Evolutionary conservation across 192 early-diverging fungal genomes (phyloP), one percentile per base, ranked within the genome.

Genomic region (Spinellus fusiger): DNA sequence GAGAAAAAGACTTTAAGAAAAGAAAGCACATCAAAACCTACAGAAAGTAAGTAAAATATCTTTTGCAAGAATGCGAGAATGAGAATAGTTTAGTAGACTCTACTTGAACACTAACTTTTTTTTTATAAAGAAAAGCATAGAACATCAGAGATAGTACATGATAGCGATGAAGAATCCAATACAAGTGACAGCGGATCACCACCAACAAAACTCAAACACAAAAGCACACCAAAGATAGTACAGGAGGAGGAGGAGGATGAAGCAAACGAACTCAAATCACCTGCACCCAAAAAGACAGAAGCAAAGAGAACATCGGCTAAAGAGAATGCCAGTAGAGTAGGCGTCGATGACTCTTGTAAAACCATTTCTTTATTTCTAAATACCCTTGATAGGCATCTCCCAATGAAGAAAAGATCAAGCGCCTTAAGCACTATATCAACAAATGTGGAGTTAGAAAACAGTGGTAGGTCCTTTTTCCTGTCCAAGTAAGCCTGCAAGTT

Each of bases 361-460:
- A 5, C n/a, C 9, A 16, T 8, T 34, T 12, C 18, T 28, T 22
- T 34, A 4, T 55, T 16, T 34, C n/a, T 0, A 23, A 37, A 22
- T 22, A 37, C 3, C 16, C 33, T 15, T 22, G n/a, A 26, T 29
- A 26, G 33, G n/a, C 20, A 9, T 10, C 48, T 51, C 27, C 32
- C 22, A 22, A 49, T 1, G 59, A 61, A 10, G 33, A 52, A 27
- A 28, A 50, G 18, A 61, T 61, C 27, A 61, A 61, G 25, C 59
- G 59, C 1, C 31, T 61, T 8, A 28, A 49, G 8, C 47, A 61
- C 16, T 61, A 51, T 22, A 33, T 61, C 16, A 51, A 26, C 25
- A 51, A 51, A 34, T 61, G 59, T 52, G 59, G 59, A 27, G 48
- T 51, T 28, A 22, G 40, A 22, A 58, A 58, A 46, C 7, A 40